Percentiles rank a stretch among this genome's conserved stretches.
Evolutionary conservation across 257 asterid species (phyloP).

Genomic region (Thymus quinquecostatus): DNA sequence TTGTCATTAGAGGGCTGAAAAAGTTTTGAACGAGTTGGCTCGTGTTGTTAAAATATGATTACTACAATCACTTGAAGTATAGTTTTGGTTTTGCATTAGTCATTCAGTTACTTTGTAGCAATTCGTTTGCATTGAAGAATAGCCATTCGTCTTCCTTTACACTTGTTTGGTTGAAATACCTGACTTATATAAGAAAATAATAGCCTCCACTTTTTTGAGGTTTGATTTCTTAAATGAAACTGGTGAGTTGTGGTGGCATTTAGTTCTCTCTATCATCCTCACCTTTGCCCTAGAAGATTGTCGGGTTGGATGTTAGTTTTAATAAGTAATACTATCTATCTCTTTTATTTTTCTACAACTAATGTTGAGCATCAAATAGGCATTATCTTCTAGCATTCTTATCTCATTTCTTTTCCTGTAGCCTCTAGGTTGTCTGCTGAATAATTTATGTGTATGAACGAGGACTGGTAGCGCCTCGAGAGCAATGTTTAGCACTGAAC

Average conservation of each 20-base stretch:
- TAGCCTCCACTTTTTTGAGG: not conserved
- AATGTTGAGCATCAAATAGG: not conserved
- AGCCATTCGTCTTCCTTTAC: not conserved
- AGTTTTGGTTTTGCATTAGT: not conserved
- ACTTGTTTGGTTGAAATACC: not conserved
- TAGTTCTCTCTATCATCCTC: not conserved
- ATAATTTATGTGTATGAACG: constrained; percentile 17
- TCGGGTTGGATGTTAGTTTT: not conserved
- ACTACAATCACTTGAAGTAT: not conserved
- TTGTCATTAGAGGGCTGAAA: not conserved
- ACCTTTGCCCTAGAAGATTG: not conserved
- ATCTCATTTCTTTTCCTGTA: constrained; percentile 4
- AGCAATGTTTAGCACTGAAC: constrained; percentile 12
- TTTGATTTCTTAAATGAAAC: not conserved
- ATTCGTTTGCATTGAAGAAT: not conserved
- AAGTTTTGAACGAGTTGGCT: not conserved
- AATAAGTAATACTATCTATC: not conserved
- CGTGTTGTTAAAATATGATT: not conserved
- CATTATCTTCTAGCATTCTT: not conserved
- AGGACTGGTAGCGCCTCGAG: constrained; percentile 8
- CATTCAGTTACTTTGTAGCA: not conserved
- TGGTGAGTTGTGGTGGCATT: not conserved
- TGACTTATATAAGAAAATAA: not conserved
- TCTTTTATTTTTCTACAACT: not conserved
- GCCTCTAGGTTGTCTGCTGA: constrained; percentile 20